Percentiles rank a stretch among this genome's conserved stretches.
These are phyloP conservation scores for Cochlearia excelsa DNA, from an alignment of 345 rosid genomes.

Conservation along the genomic window DNA sequence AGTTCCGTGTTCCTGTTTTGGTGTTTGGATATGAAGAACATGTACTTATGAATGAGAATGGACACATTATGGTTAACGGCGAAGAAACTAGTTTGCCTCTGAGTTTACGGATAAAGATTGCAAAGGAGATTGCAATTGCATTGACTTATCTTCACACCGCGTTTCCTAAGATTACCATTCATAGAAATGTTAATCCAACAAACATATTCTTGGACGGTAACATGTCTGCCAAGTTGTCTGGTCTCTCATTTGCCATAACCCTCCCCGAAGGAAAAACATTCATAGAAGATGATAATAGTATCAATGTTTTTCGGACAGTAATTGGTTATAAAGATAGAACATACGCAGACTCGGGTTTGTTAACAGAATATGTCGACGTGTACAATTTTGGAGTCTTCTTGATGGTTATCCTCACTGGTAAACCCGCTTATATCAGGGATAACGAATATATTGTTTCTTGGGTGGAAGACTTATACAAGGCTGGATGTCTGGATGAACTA, in stretches of 20 bases:
- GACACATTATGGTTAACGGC: not conserved
- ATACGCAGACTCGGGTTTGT: not conserved
- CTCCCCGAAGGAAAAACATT: not conserved
- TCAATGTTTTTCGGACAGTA: too few relatives aligned
- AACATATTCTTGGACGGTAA: conserved; percentile 16
- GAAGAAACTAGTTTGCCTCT: not conserved
- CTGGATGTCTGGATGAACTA: not conserved
- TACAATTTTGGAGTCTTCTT: conserved; percentile 12
- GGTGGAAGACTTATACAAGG: conserved; percentile 1
- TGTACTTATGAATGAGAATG: conserved; percentile 6
- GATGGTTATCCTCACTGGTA: conserved; percentile 12
- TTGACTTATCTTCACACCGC: conserved; percentile 24
- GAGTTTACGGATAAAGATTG: conserved; percentile 14
- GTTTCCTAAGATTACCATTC: conserved; percentile 1
- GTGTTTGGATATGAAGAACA: conserved; percentile 11
- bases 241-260: not conserved
- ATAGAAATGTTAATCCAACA: conserved; percentile 20
- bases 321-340: too few relatives aligned
- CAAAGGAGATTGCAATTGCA: conserved; percentile 19
- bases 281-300: too few relatives aligned
- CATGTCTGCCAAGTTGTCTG: conserved; percentile 11
- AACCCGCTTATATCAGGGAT: not conserved
- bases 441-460: not conserved
- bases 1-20: conserved; percentile 9
- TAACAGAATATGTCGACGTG: conserved; percentile 17